phyloP scores from a whole-genome alignment of 2,329 filamentous ascomycete genomes.

The Sarocladium kiliense region DNA sequence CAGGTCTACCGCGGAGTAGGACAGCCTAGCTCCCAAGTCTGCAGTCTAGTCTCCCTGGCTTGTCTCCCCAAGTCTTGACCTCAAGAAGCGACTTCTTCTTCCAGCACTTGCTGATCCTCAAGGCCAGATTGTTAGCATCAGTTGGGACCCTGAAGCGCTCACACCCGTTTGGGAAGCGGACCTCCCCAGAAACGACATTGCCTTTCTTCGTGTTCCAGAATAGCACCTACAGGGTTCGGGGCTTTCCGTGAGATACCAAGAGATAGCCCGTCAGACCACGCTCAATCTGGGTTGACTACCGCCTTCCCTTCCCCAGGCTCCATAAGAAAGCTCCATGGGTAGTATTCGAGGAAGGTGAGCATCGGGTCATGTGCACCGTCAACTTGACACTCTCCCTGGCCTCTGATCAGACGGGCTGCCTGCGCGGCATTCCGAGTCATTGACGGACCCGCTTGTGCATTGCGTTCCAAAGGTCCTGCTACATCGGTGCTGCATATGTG shows the following conservation, averaged over 20 bases:
- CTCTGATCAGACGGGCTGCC: background rate
- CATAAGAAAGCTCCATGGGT: background rate
- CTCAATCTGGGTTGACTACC: background rate
- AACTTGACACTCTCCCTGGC: too few relatives aligned
- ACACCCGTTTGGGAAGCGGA: too few relatives aligned
- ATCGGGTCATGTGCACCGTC: too few relatives aligned
- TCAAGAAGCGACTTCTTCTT: too few relatives aligned
- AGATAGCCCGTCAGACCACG: background rate
- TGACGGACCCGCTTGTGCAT: background rate
- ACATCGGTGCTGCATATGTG: background rate
- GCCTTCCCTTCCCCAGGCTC: background rate
- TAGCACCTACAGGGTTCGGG: background rate
- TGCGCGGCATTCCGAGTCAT: background rate
- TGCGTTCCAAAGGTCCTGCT: background rate
- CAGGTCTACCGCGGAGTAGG: too few relatives aligned
- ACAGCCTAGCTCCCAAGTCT: too few relatives aligned
- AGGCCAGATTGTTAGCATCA: too few relatives aligned
- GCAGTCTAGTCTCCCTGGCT: too few relatives aligned
- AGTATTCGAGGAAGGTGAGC: too few relatives aligned
- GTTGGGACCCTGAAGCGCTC: too few relatives aligned
- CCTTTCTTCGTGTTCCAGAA: constrained; percentile 6
- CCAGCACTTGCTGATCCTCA: too few relatives aligned
- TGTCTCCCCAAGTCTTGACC: too few relatives aligned
- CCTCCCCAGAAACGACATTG: background rate
- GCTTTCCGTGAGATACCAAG: background rate